phyloP scores from a whole-genome alignment of 2,329 filamentous ascomycete genomes.

The Ascochyta clinopodiicola region DNA sequence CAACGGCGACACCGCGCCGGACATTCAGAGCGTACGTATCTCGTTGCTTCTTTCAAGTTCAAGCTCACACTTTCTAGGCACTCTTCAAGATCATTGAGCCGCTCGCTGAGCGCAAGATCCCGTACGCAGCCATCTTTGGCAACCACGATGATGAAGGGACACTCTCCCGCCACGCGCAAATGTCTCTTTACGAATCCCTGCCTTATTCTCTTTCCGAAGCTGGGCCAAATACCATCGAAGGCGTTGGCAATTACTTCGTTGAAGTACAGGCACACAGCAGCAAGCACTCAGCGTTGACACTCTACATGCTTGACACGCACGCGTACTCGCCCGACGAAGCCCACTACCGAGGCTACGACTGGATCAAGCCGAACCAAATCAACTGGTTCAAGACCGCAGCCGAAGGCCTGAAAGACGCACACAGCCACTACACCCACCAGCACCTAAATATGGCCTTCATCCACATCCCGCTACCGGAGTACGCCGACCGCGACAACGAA shows the following conservation, averaged over 20 bases:
- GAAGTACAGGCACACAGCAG: constrained; percentile 86
- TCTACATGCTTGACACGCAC: constrained; percentile 96
- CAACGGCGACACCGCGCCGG: constrained; percentile 89
- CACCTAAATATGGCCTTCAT: constrained; percentile 98
- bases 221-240: constrained; percentile 83
- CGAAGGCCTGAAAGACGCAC: constrained; percentile 69
- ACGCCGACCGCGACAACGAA: constrained; percentile 65
- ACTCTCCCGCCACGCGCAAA: constrained; percentile 76
- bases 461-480: constrained; percentile 94
- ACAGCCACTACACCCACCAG: constrained; percentile 84
- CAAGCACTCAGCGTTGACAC: constrained; percentile 85
- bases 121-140: constrained; percentile 92
- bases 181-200: constrained; percentile 83
- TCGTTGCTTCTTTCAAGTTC: not conserved
- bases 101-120: constrained; percentile 85
- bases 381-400: constrained; percentile 90
- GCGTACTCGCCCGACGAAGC: constrained; percentile 89
- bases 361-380: constrained; percentile 93
- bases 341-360: constrained; percentile 92
- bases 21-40: constrained; percentile 77
- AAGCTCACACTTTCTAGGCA: constrained; percentile 59
- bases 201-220: constrained; percentile 88
- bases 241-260: constrained; percentile 92
- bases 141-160: constrained; percentile 96
- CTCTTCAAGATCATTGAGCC: constrained; percentile 92